phyloP scores from a whole-genome alignment of 1,284 basidiomycete species.

The Trametes hirsuta region DNA sequence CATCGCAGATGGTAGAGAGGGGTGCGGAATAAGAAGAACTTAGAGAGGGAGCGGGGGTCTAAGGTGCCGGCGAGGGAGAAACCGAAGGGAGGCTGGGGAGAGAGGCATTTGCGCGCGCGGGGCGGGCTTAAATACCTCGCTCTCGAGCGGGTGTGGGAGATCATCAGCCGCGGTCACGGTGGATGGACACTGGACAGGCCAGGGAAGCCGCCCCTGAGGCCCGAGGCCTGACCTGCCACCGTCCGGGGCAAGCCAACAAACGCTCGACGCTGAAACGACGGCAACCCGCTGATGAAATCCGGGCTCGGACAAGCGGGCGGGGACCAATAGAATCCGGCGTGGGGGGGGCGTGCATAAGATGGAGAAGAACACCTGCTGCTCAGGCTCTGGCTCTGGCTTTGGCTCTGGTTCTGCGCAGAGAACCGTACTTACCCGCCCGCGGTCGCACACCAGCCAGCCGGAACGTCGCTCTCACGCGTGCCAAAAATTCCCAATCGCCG shows the following conservation, averaged over 20 bases:
- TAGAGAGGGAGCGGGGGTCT: neutral
- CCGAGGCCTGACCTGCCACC: no score
- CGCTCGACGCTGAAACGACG: neutral
- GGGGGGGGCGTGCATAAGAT: neutral
- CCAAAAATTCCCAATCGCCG: neutral
- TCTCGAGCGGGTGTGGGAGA: neutral
- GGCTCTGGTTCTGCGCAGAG: no score
- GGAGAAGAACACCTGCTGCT: neutral
- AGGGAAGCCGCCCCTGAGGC: neutral
- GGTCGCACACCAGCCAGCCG: neutral
- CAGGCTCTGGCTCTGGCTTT: no score
- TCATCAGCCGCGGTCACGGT: no score
- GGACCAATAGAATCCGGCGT: neutral
- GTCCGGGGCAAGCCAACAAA: neutral
- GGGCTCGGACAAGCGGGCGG: neutral
- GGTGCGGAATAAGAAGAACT: neutral
- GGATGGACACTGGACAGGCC: neutral
- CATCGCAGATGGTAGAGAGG: slow-evolving; percentile 18
- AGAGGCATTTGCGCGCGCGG: neutral
- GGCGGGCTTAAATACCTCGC: neutral
- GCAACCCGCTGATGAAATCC: neutral
- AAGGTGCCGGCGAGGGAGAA: neutral
- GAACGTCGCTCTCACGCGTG: neutral
- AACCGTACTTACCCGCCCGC: neutral
- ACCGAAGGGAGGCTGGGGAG: neutral